Evolutionary conservation across 176 grass and related monocot species (phyloP), one percentile per base, ranked within the genome.

Genomic region (Hordeum vulgare): DNA sequence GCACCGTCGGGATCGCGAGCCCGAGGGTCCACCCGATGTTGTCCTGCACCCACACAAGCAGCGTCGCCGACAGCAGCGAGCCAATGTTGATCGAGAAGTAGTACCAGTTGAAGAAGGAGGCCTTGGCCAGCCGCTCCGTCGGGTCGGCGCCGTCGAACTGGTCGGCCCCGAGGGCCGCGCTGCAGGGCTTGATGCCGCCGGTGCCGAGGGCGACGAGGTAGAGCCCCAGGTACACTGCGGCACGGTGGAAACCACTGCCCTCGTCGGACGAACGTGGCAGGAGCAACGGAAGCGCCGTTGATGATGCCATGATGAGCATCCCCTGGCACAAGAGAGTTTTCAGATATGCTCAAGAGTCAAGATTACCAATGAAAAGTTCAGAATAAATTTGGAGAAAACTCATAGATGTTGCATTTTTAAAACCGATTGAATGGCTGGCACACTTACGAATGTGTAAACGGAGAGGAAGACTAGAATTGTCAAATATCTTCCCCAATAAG

Each of bases 401-500:
- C 8, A 34, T 7, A 35, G 4, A 34, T 4, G 33, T 34, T 34
- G 33, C 33, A 34, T 34, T 34, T 34, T 17, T 0, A 5, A 34
- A 34, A 34, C 33, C 33, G 33, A 34, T 34, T 34, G 29, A 65
- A 26, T 2, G 33, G 8, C 13, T 35, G 8, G 9, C 33, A 6
- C 64, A 37, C 64, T 67, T 67, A 67, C 65, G 34, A 11, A 0
- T 0, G 33, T 0, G 33, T 67, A 67, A 11, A 83, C 20, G 0
- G 78, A 36, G 11, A 81, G 44, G 59, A 80, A 80, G 26, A 40
- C 2, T 8, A 64, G 7, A 6, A 73, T 17, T 2, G 84, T 86
- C 57, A 4, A 47, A 40, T 80, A 86, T 53, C 84, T 61, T 40
- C 84, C 76, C 76, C 21, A 80, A 14, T 73, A 86, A 5, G 76